Evolutionary conservation across 495 filamentous ascomycete species (phyloP).

Genomic region (Daldinia concentrica): DNA sequence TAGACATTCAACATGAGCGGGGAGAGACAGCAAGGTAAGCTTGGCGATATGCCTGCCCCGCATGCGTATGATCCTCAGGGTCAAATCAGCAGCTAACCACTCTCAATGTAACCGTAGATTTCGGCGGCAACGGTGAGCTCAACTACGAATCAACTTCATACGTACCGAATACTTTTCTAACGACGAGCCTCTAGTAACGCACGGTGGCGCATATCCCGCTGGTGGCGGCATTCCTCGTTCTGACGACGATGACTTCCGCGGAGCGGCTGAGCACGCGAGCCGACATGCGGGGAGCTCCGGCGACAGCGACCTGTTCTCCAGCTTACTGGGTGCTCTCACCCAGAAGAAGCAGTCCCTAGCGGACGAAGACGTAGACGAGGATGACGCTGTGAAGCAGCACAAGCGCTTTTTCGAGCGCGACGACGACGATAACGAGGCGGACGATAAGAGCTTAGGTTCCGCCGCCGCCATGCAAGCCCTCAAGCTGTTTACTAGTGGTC

Average conservation of each 20-base stretch:
- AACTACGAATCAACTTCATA: not conserved
- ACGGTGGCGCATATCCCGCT: constrained; percentile 52
- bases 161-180: constrained; percentile 3
- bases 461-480: constrained; percentile 75
- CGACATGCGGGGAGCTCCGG: constrained; percentile 60
- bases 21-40: constrained; percentile 43
- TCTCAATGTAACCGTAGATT: constrained; percentile 36
- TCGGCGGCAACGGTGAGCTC: constrained; percentile 42
- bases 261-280: constrained; percentile 61
- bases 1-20: constrained; percentile 17
- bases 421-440: constrained; percentile 50
- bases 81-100: constrained; percentile 35
- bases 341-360: constrained; percentile 60
- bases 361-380: constrained; percentile 68
- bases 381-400: constrained; percentile 65
- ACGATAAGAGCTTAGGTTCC: constrained; percentile 59
- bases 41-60: constrained; percentile 71
- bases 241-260: constrained; percentile 57
- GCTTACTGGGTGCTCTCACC: constrained; percentile 57
- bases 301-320: constrained; percentile 60
- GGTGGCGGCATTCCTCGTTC: constrained; percentile 48
- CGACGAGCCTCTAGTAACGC: constrained; percentile 43
- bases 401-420: constrained; percentile 59
- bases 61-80: constrained; percentile 58
- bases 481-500: constrained; percentile 66